phyloP scores from a whole-genome alignment of 2,329 filamentous ascomycete species.

The Fusarium sp. region DNA sequence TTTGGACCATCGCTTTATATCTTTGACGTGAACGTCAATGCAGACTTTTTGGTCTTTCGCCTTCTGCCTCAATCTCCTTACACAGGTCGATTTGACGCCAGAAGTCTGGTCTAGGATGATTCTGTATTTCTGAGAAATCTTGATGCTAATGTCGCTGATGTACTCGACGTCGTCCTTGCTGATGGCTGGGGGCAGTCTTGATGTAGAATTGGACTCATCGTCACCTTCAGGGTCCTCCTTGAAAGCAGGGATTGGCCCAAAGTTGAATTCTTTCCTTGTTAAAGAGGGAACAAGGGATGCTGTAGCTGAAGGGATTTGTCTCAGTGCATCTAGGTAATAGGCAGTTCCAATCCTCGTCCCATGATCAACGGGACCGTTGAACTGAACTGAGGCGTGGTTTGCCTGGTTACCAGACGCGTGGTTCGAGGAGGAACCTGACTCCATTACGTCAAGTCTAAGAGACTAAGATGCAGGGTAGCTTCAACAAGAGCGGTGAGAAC shows the following conservation, averaged over 20 bases:
- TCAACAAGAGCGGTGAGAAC: neutral
- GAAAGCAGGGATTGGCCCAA: slow-evolving; percentile 5
- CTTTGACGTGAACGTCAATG: neutral
- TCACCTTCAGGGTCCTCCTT: slow-evolving; percentile 1
- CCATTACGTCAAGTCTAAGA: neutral
- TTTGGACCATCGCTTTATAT: neutral
- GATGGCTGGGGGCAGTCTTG: neutral
- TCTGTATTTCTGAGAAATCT: neutral
- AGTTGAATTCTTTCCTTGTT: neutral
- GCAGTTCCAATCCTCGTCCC: neutral
- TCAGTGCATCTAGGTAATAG: neutral
- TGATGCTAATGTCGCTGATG: neutral
- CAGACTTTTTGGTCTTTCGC: neutral
- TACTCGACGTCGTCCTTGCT: neutral
- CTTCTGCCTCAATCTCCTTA: slow-evolving; percentile 1
- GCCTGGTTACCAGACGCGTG: slow-evolving; percentile 4
- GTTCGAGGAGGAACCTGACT: neutral
- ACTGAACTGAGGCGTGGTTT: neutral
- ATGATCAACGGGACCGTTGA: slow-evolving; percentile 5
- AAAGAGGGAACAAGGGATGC: neutral
- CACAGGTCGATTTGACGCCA: neutral
- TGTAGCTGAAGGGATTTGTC: neutral
- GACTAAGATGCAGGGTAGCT: neutral
- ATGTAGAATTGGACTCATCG: neutral
- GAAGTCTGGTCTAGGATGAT: neutral